Evolutionary conservation across 345 rosid genomes (phyloP).

Genomic region (Brassica nigra): DNA sequence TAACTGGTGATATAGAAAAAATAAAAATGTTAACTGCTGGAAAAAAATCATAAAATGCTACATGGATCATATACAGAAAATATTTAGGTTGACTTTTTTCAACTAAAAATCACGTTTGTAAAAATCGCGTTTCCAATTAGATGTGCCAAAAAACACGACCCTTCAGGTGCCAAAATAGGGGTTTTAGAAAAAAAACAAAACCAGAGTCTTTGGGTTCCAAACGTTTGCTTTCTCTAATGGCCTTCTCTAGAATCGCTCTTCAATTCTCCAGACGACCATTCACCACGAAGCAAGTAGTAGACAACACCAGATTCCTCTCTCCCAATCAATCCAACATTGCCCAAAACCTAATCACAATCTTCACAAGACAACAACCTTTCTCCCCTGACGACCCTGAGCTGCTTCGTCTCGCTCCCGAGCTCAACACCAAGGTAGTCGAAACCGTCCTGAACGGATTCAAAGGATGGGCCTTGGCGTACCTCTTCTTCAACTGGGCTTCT

Average conservation of each 20-base stretch:
- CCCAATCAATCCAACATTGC: slow-evolving; percentile 43
- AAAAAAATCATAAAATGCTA: background rate
- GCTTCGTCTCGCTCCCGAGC: slow-evolving; percentile 51
- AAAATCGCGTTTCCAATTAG: too few relatives aligned
- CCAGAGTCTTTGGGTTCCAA: slow-evolving; percentile 1
- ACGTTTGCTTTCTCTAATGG: slow-evolving; percentile 21
- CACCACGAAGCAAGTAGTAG: slow-evolving; percentile 20
- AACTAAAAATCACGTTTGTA: background rate
- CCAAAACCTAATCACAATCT: slow-evolving; percentile 48
- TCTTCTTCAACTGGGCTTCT: slow-evolving; percentile 38
- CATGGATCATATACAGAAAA: background rate
- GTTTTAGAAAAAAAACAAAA: background rate
- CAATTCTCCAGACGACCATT: slow-evolving; percentile 35
- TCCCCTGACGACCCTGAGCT: slow-evolving; percentile 52
- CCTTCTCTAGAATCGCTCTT: slow-evolving; percentile 38
- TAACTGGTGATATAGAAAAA: background rate
- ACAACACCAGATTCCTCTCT: slow-evolving; percentile 28
- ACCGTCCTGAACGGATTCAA: slow-evolving; percentile 53
- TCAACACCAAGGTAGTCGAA: slow-evolving; percentile 66
- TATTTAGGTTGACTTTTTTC: too few relatives aligned
- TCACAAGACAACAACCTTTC: slow-evolving; percentile 51
- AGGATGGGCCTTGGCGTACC: slow-evolving; percentile 59
- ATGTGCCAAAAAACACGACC: background rate
- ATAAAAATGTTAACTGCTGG: too few relatives aligned
- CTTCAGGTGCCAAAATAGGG: background rate